These are phyloP conservation scores for Cymbopogon flexuosus DNA, from an alignment of 202 grass and related monocot genomes.

Conservation along the genomic window DNA sequence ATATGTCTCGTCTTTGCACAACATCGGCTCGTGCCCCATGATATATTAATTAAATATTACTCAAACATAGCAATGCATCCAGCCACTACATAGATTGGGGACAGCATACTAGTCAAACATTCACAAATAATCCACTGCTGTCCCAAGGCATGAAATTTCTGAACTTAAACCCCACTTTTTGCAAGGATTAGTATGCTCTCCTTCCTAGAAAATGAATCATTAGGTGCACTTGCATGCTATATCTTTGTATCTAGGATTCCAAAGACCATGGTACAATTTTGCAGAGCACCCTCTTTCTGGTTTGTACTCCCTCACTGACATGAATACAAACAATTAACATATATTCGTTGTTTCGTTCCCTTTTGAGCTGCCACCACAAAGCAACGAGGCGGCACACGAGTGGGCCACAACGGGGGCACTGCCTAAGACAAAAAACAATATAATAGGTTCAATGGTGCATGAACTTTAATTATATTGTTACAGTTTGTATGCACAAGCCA, in stretches of 20 bases:
- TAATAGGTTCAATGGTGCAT: conserved; percentile 1
- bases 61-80: neutral
- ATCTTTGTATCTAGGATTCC: conserved; percentile 42
- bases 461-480: conserved; percentile 34
- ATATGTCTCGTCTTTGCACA: neutral
- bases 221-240: conserved; percentile 36
- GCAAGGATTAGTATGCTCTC: conserved; percentile 31
- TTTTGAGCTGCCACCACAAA: conserved; percentile 27
- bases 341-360: neutral
- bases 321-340: conserved; percentile 30
- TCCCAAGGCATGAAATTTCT: conserved; percentile 11
- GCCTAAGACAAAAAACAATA: conserved; percentile 39
- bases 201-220: conserved; percentile 37
- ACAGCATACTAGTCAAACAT: conserved; percentile 32
- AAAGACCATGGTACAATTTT: conserved; percentile 34
- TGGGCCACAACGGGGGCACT: conserved; percentile 26
- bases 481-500: conserved; percentile 23
- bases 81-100: neutral
- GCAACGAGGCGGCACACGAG: conserved; percentile 35
- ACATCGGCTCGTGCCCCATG: neutral
- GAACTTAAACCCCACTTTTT: conserved; percentile 12
- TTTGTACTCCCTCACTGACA: conserved; percentile 31
- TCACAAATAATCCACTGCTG: conserved; percentile 16
- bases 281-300: conserved; percentile 23
- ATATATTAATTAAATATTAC: conserved; percentile 18